Evolutionary conservation across 2,329 filamentous ascomycete genomes (phyloP), one percentile per base, ranked within the genome.

Genomic region (Colletotrichum abscissum): DNA sequence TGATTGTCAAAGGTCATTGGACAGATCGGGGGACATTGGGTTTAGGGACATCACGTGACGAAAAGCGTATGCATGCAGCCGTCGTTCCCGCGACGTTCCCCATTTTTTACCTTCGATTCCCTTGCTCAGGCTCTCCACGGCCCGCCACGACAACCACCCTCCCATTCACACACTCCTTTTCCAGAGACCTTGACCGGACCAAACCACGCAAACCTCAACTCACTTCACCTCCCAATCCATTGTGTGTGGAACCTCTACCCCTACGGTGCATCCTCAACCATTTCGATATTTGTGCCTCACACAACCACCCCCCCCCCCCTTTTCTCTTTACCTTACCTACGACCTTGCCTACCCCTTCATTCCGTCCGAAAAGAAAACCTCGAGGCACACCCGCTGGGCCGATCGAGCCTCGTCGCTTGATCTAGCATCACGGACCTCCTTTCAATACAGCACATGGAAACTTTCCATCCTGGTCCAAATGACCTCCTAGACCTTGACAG

Each of bases 51-150:
- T 73, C 70, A 74, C 72, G 72, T 74, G 72, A 74, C 11, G 12
- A 6, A 8, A 52, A n/a, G 52, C 56, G 35, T 46, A 74, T 74
- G 72, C 72, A 74, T 72, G 72, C 72, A 74, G 57, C 72, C 72
- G 72, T 72, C 67, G 68, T 52, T 74, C 72, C 72, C 72, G 68
- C 68, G 19, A 46, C 35, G 30, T 62, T 67, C 66, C 35, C 72
- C 72, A 67, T 62, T 63, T 74, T 70, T 74, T 73, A 52, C 67
- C 57, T 54, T 55, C 26, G 65, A 69, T 59, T 69, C 70, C 69
- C 70, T 69, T 69, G 70, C 35, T 35, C 33, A 35, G 33, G 33
- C 33, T 69, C 65, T 69, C 30, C 52, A 58, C 63, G n/a, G 52
- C 49, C 63, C 42, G 46, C 62, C 46, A 63, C 46, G 46, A 35